These are phyloP conservation scores for Hypoxylon lienhwacheense DNA, from an alignment of 495 filamentous ascomycete genomes.

Conservation along the genomic window DNA sequence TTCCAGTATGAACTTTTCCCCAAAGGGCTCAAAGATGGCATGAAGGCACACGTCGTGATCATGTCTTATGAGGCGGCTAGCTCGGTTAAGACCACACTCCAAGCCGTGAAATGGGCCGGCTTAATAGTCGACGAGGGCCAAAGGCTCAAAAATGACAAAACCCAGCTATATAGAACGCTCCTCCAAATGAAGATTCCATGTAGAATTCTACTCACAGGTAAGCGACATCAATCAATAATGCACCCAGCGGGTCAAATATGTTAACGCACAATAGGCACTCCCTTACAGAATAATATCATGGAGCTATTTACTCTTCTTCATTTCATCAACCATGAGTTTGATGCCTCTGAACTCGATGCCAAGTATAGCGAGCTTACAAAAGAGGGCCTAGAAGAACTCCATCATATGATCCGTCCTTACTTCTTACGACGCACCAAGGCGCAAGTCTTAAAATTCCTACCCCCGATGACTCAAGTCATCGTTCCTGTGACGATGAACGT, in stretches of 20 bases:
- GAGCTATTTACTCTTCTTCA: conserved; percentile 96
- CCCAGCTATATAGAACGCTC: conserved; percentile 74
- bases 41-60: conserved; percentile 88
- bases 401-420: conserved; percentile 82
- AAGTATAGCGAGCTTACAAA: conserved; percentile 73
- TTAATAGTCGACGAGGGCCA: conserved; percentile 96
- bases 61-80: conserved; percentile 90
- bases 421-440: conserved; percentile 76
- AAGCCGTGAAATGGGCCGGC: conserved; percentile 75
- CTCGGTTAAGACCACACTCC: conserved; percentile 68
- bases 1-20: conserved; percentile 83
- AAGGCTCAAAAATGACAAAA: conserved; percentile 90
- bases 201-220: conserved; percentile 77
- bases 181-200: conserved; percentile 71
- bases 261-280: conserved; percentile 57
- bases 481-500: conserved; percentile 89
- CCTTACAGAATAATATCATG: conserved; percentile 90
- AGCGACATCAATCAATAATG: conserved; percentile 21
- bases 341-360: conserved; percentile 72
- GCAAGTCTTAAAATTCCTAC: conserved; percentile 84
- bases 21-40: conserved; percentile 46
- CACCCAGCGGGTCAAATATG: conserved; percentile 17
- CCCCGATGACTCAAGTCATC: conserved; percentile 92
- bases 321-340: conserved; percentile 71
- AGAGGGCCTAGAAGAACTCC: conserved; percentile 78